Evolutionary conservation across 2,329 filamentous ascomycete genomes (phyloP).

Genomic region (Aurifilum marmelostoma): DNA sequence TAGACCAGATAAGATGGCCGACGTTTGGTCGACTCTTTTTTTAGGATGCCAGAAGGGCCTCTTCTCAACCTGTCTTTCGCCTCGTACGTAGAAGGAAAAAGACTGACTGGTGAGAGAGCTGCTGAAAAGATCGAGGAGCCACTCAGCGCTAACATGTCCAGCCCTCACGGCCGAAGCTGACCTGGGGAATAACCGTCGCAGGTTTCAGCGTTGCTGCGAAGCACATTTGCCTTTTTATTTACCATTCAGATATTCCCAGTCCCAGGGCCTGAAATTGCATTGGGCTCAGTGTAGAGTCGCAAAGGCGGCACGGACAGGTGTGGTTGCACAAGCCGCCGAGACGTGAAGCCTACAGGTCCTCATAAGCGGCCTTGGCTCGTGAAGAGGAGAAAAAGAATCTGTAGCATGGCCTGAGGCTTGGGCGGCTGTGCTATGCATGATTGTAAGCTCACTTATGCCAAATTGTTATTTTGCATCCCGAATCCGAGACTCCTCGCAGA

Average conservation of each 20-base stretch:
- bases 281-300: background rate
- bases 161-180: too few species aligned
- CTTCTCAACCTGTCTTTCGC: background rate
- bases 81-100: background rate
- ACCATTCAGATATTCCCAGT: background rate
- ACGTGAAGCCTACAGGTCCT: background rate
- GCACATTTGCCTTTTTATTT: background rate
- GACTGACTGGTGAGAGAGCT: background rate
- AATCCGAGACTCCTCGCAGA: background rate
- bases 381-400: background rate
- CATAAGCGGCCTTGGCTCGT: background rate
- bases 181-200: background rate
- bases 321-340: background rate
- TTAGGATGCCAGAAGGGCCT: background rate
- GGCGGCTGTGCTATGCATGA: background rate
- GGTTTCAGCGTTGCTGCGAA: background rate
- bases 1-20: background rate
- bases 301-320: background rate
- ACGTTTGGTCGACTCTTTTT: too few species aligned
- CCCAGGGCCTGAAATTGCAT: background rate
- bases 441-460: too few species aligned
- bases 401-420: background rate
- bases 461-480: too few species aligned
- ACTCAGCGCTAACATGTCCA: background rate
- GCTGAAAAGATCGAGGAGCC: background rate